Base-by-base conservation (phyloP, 2,329 filamentous ascomycete species). In the Chrysoporthe puriensis region DNA sequence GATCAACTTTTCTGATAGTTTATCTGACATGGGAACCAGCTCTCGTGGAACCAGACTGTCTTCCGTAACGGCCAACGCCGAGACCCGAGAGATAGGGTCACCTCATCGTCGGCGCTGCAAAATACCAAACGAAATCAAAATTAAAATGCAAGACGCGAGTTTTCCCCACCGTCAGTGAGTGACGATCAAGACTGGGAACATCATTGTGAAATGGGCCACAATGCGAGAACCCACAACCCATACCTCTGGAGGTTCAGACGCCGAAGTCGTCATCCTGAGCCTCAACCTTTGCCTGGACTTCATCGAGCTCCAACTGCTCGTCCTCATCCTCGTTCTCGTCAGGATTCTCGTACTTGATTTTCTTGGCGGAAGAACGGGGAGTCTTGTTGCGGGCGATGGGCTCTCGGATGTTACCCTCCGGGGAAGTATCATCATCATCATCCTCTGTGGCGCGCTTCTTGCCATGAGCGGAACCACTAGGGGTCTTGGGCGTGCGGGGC, bases 361-460 rank as follows among this genome's bases (percentile, higher is more conserved):
- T 71, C 48, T 71, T 64, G 16, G 57, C 44, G 46, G 42, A 43
- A 32, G 48, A 66, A 16, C 68, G 73, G 40, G 63, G 63, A 57
- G 74, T 72, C 61, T 73, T 71, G 50, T 57, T 65, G 26, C 44
- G 43, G 21, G 61, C 57, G 42, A 66, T 63, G 44, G 66, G 57
- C 26, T 60, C 36, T 14, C 59, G 21, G 48, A 61, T n/a, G 26
- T 42, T 57, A 7, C 57, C 56, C 9, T 43, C 58, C 3, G 67
- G 70, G 18, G 64, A 66, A 62, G 66, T 59, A 18, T 72, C 65
- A 7, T 66, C 70, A 26, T 68, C 40, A 32, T 64, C 59, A 9
- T 58, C 50, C 50, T 54, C 13, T 16, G 34, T 34, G 21, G 50
- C 43, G 43, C 65, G 65, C 56, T 66, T 70, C 58, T 64, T 69